Base-by-base conservation (phyloP, 2,329 filamentous ascomycete species). In the Trichothecium sympodiale region DNA sequence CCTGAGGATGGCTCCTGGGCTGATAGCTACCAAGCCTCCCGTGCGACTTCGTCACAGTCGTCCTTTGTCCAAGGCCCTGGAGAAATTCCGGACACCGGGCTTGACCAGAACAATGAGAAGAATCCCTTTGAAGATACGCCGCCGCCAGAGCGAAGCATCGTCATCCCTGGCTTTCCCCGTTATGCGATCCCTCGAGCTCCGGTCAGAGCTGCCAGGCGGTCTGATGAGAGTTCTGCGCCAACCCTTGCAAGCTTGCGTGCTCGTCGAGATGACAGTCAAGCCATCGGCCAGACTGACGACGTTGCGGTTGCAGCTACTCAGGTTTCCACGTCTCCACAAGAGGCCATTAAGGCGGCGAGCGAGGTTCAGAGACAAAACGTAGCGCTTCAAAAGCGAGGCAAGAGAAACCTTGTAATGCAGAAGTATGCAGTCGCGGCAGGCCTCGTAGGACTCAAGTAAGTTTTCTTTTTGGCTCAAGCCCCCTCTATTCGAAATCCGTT, bases 371-470 rank as follows among this genome's bases (percentile, higher is more conserved):
- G 26, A 16, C 15, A 26, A 13, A 39, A 36, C 9, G 33, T 33
- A 29, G 29, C 28, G 15, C 20, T 25, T 6, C 18, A 34, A 8
- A 33, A 36, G 26, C 17, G 31, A 20, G 39, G 34, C 15, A 35
- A 35, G 34, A 15, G 39, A 10, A 39, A 41, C 17, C 36, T 41
- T n/a, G 33, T 30, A 2, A 17, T 36, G 13, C 37, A 39, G 17
- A 42, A 42, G 28, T 42, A 36, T 25, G 10, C 31, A 14, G 35
- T 31, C 13, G 35, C 37, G 5, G 18, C 29, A 12, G 34, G 26
- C 17, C 33, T 42, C 13, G 30, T 42, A 17, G 20, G 20, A 12
- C 13, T 42, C 20, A 42, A 42, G 38, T 40, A 34, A 29, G 38
- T 31, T 25, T 25, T 17, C 27, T 31, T 17, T 37, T 4, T 15